A percentile compares a stretch with the other conserved stretches of the same genome.
These are phyloP conservation scores for Puccinellia tenuiflora DNA, from an alignment of 176 grass and related monocot genomes.

Conservation along the genomic window DNA sequence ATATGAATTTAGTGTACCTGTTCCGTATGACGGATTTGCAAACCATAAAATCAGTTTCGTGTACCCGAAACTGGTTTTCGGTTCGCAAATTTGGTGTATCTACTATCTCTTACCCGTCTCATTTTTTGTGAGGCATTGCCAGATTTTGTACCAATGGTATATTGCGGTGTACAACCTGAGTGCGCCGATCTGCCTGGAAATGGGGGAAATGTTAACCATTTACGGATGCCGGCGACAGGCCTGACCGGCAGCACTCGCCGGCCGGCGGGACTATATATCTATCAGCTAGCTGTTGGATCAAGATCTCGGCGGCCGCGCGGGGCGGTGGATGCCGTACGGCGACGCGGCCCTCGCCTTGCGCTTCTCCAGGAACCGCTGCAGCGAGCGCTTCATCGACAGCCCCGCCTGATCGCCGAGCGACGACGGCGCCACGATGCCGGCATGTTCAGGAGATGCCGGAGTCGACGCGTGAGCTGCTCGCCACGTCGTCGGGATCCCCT, in stretches of 20 bases:
- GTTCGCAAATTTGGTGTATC: too few species aligned
- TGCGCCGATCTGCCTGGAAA: neutral
- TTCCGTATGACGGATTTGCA: too few species aligned
- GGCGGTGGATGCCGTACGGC: neutral
- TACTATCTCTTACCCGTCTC: too few species aligned
- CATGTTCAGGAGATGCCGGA: neutral
- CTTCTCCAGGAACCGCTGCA: constrained; percentile 49
- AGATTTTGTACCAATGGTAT: neutral
- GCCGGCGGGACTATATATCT: neutral
- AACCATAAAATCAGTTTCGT: too few species aligned
- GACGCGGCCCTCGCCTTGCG: constrained; percentile 29
- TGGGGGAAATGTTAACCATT: neutral
- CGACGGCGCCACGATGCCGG: neutral
- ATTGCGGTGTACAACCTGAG: neutral
- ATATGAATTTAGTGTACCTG: too few species aligned
- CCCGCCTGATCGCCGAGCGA: neutral
- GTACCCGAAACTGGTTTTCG: too few species aligned
- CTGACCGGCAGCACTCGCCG: neutral
- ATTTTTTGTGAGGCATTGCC: neutral
- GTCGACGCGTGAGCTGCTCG: neutral
- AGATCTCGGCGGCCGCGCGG: neutral
- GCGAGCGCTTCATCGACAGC: constrained; percentile 37
- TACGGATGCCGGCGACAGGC: neutral
- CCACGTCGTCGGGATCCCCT: neutral
- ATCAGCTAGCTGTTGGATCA: neutral